A percentile compares a stretch with the other conserved stretches of the same genome.
Conservation (phyloP, 2,329 filamentous ascomycete species). For the Hypomyces rosellus region DNA sequence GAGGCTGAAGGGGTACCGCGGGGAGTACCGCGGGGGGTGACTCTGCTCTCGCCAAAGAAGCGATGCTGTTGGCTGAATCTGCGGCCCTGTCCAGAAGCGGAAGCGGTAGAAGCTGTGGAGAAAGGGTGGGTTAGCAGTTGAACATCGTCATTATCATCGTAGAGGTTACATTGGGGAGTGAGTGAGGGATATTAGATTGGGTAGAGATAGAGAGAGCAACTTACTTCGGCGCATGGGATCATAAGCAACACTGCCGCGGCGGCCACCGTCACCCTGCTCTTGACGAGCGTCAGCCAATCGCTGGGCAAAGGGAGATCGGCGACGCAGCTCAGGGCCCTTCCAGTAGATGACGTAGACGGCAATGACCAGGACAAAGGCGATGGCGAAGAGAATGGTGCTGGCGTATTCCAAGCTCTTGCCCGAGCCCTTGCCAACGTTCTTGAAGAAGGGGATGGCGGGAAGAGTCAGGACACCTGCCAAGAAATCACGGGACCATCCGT, state of each 20-base stretch:
- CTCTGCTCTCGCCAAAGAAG: conserved; percentile 36
- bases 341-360: conserved; percentile 63
- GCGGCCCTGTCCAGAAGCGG: conserved; percentile 17
- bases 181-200: no score
- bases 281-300: conserved; percentile 43
- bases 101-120: conserved; percentile 18
- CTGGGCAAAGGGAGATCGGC: conserved; percentile 59
- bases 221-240: conserved; percentile 24
- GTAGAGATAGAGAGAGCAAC: conserved; percentile 4
- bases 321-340: conserved; percentile 54
- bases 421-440: conserved; percentile 44
- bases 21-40: conserved; percentile 32
- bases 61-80: conserved; percentile 34
- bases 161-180: not conserved
- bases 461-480: conserved; percentile 66
- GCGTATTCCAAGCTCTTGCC: conserved; percentile 52
- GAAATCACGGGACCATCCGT: conserved; percentile 68
- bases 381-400: conserved; percentile 56
- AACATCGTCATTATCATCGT: not conserved
- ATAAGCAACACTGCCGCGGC: conserved; percentile 21
- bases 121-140: not conserved
- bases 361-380: conserved; percentile 54
- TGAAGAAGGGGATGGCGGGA: conserved; percentile 59
- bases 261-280: conserved; percentile 23
- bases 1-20: conserved; percentile 32